Conservation (phyloP, 2,329 filamentous ascomycete species). For the Fusarium sp. region DNA sequence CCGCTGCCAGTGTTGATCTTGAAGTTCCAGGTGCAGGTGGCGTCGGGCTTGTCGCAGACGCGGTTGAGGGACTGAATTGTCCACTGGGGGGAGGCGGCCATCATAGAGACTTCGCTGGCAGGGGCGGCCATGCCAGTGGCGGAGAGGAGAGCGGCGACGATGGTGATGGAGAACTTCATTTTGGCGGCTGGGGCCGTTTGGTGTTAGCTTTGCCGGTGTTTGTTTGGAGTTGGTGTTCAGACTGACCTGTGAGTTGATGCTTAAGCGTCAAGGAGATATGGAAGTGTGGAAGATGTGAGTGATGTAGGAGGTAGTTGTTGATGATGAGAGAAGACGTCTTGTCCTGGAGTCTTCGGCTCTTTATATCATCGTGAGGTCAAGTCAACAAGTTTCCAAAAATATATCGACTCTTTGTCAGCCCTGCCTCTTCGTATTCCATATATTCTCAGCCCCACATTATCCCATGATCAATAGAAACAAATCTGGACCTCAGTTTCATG, state of each 20-base stretch:
- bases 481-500: neutral
- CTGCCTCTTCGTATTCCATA: neutral
- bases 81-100: slow-evolving; percentile 54
- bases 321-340: neutral
- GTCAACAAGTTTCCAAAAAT: neutral
- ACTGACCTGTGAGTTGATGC: neutral
- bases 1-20: slow-evolving; percentile 57
- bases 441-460: neutral
- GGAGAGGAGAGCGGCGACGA: slow-evolving; percentile 47
- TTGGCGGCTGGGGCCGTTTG: slow-evolving; percentile 32
- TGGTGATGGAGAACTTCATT: slow-evolving; percentile 58
- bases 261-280: neutral
- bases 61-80: slow-evolving; percentile 55
- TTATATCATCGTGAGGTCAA: neutral
- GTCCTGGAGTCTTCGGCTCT: neutral
- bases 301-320: neutral
- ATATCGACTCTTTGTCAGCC: neutral
- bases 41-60: slow-evolving; percentile 52
- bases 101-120: slow-evolving; percentile 51
- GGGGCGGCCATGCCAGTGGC: slow-evolving; percentile 49
- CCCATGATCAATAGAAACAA: neutral
- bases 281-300: neutral
- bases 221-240: too few relatives aligned
- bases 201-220: neutral
- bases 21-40: slow-evolving; percentile 58